These are phyloP conservation scores for Euphorbia celastroides DNA, from an alignment of 441 rosid species.

Conservation along the genomic window DNA sequence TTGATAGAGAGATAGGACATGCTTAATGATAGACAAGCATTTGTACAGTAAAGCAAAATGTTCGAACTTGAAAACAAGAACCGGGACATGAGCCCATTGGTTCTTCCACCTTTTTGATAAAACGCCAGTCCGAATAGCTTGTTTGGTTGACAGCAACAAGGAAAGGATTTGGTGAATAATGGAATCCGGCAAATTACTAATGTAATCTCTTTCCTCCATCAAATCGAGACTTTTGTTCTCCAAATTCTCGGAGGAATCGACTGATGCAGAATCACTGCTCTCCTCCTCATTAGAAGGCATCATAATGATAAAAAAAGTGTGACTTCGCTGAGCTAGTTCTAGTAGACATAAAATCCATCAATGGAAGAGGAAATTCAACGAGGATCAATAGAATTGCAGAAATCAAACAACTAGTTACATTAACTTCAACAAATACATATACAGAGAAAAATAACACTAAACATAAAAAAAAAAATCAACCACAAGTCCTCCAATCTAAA, in stretches of 20 bases:
- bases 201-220: slow-evolving; percentile 7
- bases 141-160: too few relatives aligned
- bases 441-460: not conserved
- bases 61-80: too few relatives aligned
- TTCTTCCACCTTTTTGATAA: slow-evolving; percentile 15
- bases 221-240: not conserved
- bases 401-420: too few relatives aligned
- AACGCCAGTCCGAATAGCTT: slow-evolving; percentile 16
- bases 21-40: not conserved
- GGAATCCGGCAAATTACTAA: slow-evolving; percentile 18
- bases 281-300: not conserved
- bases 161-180: too few relatives aligned
- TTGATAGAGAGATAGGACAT: not conserved
- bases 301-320: not conserved
- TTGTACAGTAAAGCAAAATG: not conserved
- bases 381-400: too few relatives aligned
- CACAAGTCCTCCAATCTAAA: not conserved
- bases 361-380: too few relatives aligned
- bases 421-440: too few relatives aligned
- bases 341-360: too few relatives aligned
- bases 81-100: too few relatives aligned
- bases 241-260: not conserved
- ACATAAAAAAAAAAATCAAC: not conserved
- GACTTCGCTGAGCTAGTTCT: not conserved
- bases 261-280: not conserved